These are phyloP conservation scores for Gossypium herbaceum DNA, from an alignment of 345 rosid species.

Conservation along the genomic window DNA sequence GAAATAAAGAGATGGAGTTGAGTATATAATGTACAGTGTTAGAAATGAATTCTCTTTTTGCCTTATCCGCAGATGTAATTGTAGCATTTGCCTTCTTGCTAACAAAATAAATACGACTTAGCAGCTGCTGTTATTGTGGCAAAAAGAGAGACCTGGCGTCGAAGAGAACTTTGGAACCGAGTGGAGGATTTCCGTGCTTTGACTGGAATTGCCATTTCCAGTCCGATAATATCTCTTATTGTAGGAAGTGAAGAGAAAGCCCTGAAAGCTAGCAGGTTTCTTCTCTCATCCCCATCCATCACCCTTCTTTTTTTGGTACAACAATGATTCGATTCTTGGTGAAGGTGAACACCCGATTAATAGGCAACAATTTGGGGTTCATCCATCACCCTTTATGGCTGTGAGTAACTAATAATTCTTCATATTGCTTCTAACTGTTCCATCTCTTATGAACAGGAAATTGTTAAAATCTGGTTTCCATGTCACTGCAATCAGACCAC, in stretches of 20 bases:
- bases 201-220: constrained; percentile 66
- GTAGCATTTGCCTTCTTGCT: constrained; percentile 6
- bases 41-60: not conserved
- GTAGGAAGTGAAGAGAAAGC: constrained; percentile 89
- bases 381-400: constrained; percentile 17
- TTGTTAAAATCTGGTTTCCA: constrained; percentile 80
- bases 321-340: too few species aligned
- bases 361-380: not conserved
- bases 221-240: constrained; percentile 80
- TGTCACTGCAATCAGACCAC: constrained; percentile 92
- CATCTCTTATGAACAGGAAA: constrained; percentile 41
- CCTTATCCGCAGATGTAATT: not conserved
- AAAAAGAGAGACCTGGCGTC: constrained; percentile 77
- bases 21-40: not conserved
- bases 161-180: constrained; percentile 78
- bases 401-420: constrained; percentile 8
- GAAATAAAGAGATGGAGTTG: not conserved
- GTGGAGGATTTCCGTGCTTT: constrained; percentile 62
- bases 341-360: too few species aligned
- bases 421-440: constrained; percentile 17
- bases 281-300: constrained; percentile 14
- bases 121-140: constrained; percentile 87
- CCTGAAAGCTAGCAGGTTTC: constrained; percentile 71
- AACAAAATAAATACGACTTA: constrained; percentile 15
- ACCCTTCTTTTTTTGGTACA: too few species aligned